Conservation (phyloP, 176 grass and related monocot species). For the Puccinellia tenuiflora region DNA sequence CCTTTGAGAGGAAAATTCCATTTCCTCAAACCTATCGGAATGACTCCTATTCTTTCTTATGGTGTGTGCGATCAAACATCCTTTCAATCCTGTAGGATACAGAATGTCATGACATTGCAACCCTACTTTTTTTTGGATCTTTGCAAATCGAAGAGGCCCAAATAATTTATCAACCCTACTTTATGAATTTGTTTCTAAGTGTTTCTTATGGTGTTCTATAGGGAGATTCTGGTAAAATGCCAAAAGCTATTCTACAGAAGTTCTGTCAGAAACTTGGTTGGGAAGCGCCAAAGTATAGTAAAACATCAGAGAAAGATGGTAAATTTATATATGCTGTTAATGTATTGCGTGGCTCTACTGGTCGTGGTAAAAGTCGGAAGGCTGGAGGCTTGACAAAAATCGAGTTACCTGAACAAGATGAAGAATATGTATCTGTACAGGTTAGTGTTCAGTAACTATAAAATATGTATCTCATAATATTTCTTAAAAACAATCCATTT, state of each 20-base stretch:
- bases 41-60: not conserved
- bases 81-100: not conserved
- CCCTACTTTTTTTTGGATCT: not conserved
- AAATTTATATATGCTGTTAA: conserved; percentile 88
- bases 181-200: conserved; percentile 12
- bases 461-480: not conserved
- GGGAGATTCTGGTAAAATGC: conserved; percentile 74
- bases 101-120: not conserved
- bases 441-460: conserved; percentile 33
- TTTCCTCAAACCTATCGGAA: not conserved
- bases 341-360: conserved; percentile 68
- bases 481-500: conserved; percentile 1
- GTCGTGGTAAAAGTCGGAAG: conserved; percentile 89
- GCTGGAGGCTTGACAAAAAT: conserved; percentile 88
- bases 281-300: conserved; percentile 87
- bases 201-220: conserved; percentile 18
- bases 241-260: conserved; percentile 80
- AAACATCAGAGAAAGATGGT: conserved; percentile 68
- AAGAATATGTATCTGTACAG: conserved; percentile 76
- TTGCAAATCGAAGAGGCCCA: not conserved
- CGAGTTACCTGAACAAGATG: conserved; percentile 55
- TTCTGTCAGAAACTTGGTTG: conserved; percentile 93
- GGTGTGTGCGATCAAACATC: not conserved
- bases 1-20: not conserved
- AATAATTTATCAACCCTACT: not conserved